Percentiles rank a stretch among this genome's conserved stretches.
These are phyloP conservation scores for Rhodotorula mucilaginosa DNA, from an alignment of 1,284 basidiomycete species.

Conservation along the genomic window DNA sequence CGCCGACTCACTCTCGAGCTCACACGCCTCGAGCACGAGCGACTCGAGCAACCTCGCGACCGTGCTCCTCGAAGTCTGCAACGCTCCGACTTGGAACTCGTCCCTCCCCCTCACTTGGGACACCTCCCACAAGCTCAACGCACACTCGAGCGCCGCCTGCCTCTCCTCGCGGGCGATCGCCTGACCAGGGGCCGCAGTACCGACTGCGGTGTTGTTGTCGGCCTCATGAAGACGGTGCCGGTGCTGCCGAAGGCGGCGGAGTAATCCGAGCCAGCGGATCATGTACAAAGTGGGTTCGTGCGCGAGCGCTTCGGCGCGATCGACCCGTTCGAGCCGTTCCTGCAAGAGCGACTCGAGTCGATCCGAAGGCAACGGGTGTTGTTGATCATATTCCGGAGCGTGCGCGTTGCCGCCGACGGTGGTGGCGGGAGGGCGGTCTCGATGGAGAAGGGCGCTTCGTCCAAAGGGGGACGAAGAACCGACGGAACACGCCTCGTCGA, in stretches of 20 bases:
- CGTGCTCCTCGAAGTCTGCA: neutral
- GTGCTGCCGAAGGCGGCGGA: neutral
- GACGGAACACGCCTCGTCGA: conserved; percentile 30
- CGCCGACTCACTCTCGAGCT: neutral
- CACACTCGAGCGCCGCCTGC: conserved; percentile 2
- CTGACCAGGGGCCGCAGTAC: neutral
- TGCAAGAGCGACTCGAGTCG: conserved; percentile 26
- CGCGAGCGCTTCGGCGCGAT: conserved; percentile 16
- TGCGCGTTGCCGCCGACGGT: no score
- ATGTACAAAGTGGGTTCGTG: conserved; percentile 21
- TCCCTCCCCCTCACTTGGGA: neutral
- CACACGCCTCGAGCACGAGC: conserved; percentile 19
- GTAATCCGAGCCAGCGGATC: conserved; percentile 18
- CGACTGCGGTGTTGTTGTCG: neutral
- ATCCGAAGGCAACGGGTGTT: no score
- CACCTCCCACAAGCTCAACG: conserved; percentile 28
- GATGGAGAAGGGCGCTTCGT: no score
- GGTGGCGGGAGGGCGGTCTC: no score
- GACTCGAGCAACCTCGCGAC: conserved; percentile 5
- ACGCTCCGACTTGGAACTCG: conserved; percentile 6
- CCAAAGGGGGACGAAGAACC: neutral
- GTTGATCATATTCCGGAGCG: no score
- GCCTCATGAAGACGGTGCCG: neutral
- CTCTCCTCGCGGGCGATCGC: no score
- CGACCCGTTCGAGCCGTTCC: conserved; percentile 24